Evolutionary conservation across 441 rosid genomes (phyloP), one percentile per base, ranked within the genome.

Genomic region (Populus hybrid): DNA sequence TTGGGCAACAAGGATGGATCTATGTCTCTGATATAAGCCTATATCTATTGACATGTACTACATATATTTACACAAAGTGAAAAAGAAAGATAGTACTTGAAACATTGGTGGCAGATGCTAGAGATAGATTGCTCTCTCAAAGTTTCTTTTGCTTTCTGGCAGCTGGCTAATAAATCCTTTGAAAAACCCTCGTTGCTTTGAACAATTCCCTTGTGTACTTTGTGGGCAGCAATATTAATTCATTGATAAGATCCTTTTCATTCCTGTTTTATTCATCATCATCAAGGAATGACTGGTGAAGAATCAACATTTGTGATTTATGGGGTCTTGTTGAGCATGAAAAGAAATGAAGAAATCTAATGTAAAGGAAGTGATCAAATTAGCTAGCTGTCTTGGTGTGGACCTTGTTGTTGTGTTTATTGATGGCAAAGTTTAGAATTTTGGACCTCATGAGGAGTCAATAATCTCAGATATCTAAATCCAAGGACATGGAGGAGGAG

Each of bases 401-500:
- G 7, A 72, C n/a, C 38, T 72, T 45, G 16, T 24, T 20, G 14
- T n/a, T 50, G 21, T 9, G 16, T 4, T 14, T 2, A 1, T 18
- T 45, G 64, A 7, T 28, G 12, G 14, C 6, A 18, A 18, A 16
- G 74, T 12, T 71, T 24, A 70, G 63, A 29, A 18, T 8, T 59
- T 59, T n/a, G 24, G 64, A 59, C 64, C 26, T 28, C 5, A 6
- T 5, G 14, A 1, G 16, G n/a, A 16, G 24, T 18, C 29, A 36
- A 7, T 5, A 26, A 36, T 29, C 31, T 84, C 79, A 86, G 40
- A 83, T 78, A 66, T 82, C 87, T 56, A 86, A 82, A 75, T 88
- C 89, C 68, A 81, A 81, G 50, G 90, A 87, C 83, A 80, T 76
- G 77, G 64, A 59, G 64, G 64, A 59, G 9, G 64, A n/a, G 1